Percentiles rank a stretch among this genome's conserved stretches.
Evolutionary conservation across 2,329 filamentous ascomycete genomes (phyloP).

Genomic region (Sordariomycetes sp.): DNA sequence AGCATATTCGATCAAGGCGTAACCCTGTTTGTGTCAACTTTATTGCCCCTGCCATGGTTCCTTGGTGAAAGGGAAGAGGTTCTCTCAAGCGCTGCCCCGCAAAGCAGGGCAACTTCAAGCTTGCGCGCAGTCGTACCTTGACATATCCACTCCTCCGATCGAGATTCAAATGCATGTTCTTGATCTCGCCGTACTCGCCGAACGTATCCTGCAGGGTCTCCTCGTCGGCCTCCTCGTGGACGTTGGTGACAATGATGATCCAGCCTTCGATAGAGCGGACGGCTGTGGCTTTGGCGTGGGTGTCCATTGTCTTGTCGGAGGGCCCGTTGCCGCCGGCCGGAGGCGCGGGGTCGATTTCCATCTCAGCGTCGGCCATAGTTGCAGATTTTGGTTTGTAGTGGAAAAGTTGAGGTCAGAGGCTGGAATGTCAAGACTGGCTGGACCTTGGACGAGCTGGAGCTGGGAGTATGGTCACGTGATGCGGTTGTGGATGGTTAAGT

Average conservation of each 20-base stretch:
- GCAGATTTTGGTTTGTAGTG: neutral
- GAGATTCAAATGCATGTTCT: slow-evolving; percentile 77
- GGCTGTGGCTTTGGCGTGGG: slow-evolving; percentile 64
- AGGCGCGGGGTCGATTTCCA: slow-evolving; percentile 44
- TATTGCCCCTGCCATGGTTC: too few species aligned
- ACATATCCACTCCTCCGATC: slow-evolving; percentile 78
- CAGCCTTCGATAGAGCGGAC: slow-evolving; percentile 84
- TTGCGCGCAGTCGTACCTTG: slow-evolving; percentile 46
- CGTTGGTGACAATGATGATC: slow-evolving; percentile 81
- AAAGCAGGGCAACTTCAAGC: neutral
- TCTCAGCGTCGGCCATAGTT: slow-evolving; percentile 45
- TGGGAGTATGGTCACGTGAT: too few species aligned
- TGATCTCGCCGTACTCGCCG: slow-evolving; percentile 77
- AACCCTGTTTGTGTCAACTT: slow-evolving; percentile 46
- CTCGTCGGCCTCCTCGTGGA: slow-evolving; percentile 80
- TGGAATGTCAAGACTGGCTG: too few species aligned
- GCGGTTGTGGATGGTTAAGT: too few species aligned
- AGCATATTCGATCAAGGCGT: slow-evolving; percentile 76
- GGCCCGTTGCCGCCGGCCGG: slow-evolving; percentile 25
- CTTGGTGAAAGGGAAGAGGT: too few species aligned
- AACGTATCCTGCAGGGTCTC: slow-evolving; percentile 76
- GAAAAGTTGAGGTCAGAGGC: too few species aligned
- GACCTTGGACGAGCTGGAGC: too few species aligned
- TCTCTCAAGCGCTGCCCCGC: neutral
- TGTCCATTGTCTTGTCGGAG: slow-evolving; percentile 59